Evolutionary conservation across 2,329 filamentous ascomycete genomes (phyloP).

Genomic region (Chrysoporthe deuterocubensis): DNA sequence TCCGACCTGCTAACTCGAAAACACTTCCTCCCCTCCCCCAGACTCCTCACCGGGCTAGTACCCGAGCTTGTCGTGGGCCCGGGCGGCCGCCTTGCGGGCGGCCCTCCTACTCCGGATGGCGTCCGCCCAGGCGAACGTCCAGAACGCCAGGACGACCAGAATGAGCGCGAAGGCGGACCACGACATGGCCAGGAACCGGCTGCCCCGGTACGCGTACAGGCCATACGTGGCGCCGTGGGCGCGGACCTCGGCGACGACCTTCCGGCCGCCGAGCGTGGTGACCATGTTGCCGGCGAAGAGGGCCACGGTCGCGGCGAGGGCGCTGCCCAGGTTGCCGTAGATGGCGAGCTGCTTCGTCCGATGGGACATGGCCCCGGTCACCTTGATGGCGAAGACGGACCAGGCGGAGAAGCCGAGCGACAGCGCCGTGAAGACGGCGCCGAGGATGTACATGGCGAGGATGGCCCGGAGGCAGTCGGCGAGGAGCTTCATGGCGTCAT

Average conservation of each 20-base stretch:
- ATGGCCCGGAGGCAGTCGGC: slow-evolving; percentile 27
- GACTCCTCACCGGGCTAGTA: not conserved
- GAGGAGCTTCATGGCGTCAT: slow-evolving; percentile 29
- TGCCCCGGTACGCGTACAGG: slow-evolving; percentile 48
- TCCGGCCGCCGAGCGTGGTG: slow-evolving; percentile 46
- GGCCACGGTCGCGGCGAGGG: slow-evolving; percentile 41
- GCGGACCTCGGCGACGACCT: slow-evolving; percentile 48
- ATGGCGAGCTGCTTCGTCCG: slow-evolving; percentile 13
- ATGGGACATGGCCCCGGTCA: slow-evolving; percentile 4
- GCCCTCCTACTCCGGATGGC: not conserved
- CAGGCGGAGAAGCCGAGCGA: slow-evolving; percentile 28
- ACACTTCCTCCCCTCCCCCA: too few species aligned
- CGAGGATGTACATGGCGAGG: slow-evolving; percentile 31
- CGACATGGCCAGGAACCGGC: slow-evolving; percentile 49
- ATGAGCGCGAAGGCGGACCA: slow-evolving; percentile 55
- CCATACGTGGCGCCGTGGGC: slow-evolving; percentile 48
- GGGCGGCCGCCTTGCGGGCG: not conserved
- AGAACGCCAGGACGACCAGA: slow-evolving; percentile 45
- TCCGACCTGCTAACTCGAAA: too few species aligned
- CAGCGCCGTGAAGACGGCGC: slow-evolving; percentile 28
- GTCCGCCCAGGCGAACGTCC: slow-evolving; percentile 34
- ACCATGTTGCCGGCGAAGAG: slow-evolving; percentile 50
- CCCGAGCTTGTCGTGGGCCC: slow-evolving; percentile 1
- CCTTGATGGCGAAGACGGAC: slow-evolving; percentile 26
- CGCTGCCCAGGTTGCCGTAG: slow-evolving; percentile 43